Base-by-base conservation (phyloP, 139 green algal species). In the Coelastrella sp. region DNA sequence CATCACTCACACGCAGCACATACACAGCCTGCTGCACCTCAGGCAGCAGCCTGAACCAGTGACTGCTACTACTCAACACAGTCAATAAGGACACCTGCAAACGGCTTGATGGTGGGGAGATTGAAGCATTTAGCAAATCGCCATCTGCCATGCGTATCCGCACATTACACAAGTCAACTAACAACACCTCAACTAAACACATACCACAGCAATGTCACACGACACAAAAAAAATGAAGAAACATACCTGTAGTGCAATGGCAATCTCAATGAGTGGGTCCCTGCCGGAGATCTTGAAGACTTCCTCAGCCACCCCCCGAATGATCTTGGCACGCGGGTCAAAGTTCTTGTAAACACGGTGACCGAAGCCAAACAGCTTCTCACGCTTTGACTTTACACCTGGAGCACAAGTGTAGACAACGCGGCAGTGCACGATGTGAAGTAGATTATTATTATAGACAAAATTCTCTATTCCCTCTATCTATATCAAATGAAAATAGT, bases 331-430 rank as follows among this genome's bases (percentile, higher is more conserved):
- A 9, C 98, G 93, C 0, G 98, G 98, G 93, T 99, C 98, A 92
- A 99, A 99, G 95, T 99, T 99, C 92, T 99, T 99, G 97, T 99
- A 99, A 87, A 99, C 98, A 14, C 98, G 94, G 95, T 99, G 97
- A 7, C 98, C 97, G 92, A 99, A 99, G 35, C 98, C 98, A 94
- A 98, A 99, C 93, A 99, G 94, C 93, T 97, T 97, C 90, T 97
- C 95, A 85, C 95, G 93, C 92, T 96, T 96, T 66, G 88, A 85
- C 92, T 97, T 97, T 4, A 97, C 95, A 25, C 93, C 89, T 78
- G 88, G 20, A 95, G 92, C 87, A 95, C 95, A 15, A 76, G 6
- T 8, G 24, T 10, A 27, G 7, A 6, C 3, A 4, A 76, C 3
- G 10, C 35, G 19, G 0, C 35, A 76, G 15, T 27, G 6, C 63